These are phyloP conservation scores for Verticillium albo-atrum DNA, from an alignment of 2,329 filamentous ascomycete species.

Conservation along the genomic window DNA sequence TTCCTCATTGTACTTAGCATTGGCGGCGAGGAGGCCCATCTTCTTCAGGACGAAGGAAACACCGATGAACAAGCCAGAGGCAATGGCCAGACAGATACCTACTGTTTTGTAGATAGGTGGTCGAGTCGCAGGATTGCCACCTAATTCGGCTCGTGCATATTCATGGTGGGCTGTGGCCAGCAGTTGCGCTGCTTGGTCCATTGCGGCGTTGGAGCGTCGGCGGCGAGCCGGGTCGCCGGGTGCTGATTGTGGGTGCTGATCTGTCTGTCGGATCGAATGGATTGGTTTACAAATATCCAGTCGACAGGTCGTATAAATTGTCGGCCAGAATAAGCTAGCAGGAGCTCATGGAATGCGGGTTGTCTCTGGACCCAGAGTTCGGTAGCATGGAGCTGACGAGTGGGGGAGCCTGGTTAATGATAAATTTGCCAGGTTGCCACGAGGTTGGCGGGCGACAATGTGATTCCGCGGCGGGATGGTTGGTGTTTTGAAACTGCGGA, in stretches of 20 bases:
- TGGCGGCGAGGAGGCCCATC: slow-evolving; percentile 82
- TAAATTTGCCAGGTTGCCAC: background rate
- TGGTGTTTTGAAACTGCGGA: background rate
- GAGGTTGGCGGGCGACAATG: background rate
- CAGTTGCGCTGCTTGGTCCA: slow-evolving; percentile 9
- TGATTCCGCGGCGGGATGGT: background rate
- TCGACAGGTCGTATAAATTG: background rate
- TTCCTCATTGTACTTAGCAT: slow-evolving; percentile 93
- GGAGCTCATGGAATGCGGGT: background rate
- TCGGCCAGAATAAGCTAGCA: background rate
- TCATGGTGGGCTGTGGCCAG: slow-evolving; percentile 9
- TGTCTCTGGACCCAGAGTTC: background rate
- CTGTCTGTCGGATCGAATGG: background rate
- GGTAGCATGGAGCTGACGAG: background rate
- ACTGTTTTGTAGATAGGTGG: slow-evolving; percentile 66
- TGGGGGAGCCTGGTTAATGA: background rate
- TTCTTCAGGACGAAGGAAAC: slow-evolving; percentile 96
- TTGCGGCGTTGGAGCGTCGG: slow-evolving; percentile 1
- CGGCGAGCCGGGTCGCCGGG: slow-evolving; percentile 7
- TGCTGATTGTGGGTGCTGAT: background rate
- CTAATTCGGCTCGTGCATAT: slow-evolving; percentile 7
- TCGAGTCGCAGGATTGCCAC: background rate
- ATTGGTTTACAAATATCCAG: background rate
- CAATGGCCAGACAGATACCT: slow-evolving; percentile 79
- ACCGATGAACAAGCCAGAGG: slow-evolving; percentile 89